These are phyloP conservation scores for Nicotiana undulata DNA, from an alignment of 257 asterid genomes.

Conservation along the genomic window DNA sequence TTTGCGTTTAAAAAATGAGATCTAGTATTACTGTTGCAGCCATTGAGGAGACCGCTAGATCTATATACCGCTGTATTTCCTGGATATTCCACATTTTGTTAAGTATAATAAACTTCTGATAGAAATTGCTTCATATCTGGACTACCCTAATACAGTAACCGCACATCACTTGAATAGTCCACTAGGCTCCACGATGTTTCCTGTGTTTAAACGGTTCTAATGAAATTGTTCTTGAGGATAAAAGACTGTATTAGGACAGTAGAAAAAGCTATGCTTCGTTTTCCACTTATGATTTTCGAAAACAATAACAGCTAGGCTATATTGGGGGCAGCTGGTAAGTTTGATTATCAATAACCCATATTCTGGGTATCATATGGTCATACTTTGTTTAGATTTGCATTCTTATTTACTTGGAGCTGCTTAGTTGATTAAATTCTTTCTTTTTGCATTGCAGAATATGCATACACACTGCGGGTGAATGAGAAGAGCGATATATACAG, in stretches of 20 bases:
- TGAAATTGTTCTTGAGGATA: not conserved
- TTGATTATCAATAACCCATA: not conserved
- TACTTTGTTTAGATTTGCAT: not conserved
- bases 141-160: not conserved
- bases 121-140: not conserved
- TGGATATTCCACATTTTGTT: not conserved
- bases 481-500: constrained; percentile 96
- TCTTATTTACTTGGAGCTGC: not conserved
- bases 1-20: not conserved
- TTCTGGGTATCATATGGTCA: not conserved
- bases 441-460: constrained; percentile 55
- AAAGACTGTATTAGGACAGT: not conserved
- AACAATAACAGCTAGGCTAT: not conserved
- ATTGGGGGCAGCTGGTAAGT: not conserved
- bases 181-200: not conserved
- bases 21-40: not conserved
- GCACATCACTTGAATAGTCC: not conserved
- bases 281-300: not conserved
- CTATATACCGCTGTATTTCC: not conserved
- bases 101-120: not conserved
- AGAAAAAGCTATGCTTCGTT: not conserved
- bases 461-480: constrained; percentile 82
- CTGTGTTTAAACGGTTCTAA: not conserved
- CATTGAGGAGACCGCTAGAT: not conserved
- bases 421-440: not conserved